Evolutionary conservation across 2,329 filamentous ascomycete species (phyloP), one percentile per base, ranked within the genome.

Genomic region (Sporothrix phasma): DNA sequence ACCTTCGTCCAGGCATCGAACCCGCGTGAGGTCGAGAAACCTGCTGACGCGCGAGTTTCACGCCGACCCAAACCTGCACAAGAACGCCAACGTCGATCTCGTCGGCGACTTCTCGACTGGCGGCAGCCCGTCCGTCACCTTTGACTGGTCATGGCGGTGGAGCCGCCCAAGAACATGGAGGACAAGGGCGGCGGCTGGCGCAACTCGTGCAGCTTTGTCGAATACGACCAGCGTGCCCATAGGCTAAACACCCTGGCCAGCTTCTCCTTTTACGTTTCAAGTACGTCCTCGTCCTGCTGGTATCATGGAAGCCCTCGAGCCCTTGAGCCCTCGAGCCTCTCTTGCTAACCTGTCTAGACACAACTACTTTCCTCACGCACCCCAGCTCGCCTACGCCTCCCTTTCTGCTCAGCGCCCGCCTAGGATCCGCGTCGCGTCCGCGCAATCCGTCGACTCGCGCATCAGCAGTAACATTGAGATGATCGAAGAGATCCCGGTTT

Each of bases 91-190:
- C 73, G 94, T 99, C 45, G 89, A 95, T 71, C 81, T 97, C 51
- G 87, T 99, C n/a, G 94, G 94, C 3, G 92, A 96, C 74, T 97
- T 89, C 73, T 83, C 84, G 2, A 99, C 94, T 0, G 86, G 83
- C 37, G 92, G 93, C n/a, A 90, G 81, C 71, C 80, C 88, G 6
- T 93, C 90, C 1, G 88, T 96, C 34, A 87, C 91, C 39, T 97
- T 97, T 73, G 88, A 93, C 68, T 99, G 93, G 92, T 87, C 88
- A 7, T 99, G 94, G 94, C 94, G 88, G 79, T 99, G 93, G 92
- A 91, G 73, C 90, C 94, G 8, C 94, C 94, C 43, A 96, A 91
- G 79, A 72, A 78, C 15, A 77, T 79, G 17, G 92, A 97, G 72
- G 92, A 97, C 73, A 85, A 85, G 71, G 90, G 89, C 34, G 91